These are phyloP conservation scores for Phaeoacremonium minimum DNA, from an alignment of 2,329 filamentous ascomycete species.

Conservation along the genomic window DNA sequence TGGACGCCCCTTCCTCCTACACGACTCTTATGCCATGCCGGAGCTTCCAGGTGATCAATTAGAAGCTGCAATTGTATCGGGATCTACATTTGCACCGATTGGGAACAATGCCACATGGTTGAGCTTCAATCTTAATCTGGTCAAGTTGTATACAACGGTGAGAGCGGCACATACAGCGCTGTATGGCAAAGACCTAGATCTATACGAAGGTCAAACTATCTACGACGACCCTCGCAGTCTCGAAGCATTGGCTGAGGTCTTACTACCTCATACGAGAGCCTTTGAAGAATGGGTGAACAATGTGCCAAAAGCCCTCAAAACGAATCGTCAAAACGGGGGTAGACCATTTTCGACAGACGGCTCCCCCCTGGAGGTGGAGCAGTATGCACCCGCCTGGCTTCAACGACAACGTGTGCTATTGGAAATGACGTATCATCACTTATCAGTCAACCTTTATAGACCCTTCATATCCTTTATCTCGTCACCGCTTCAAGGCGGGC, in stretches of 20 bases:
- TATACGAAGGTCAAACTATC: no score
- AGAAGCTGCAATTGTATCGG: conserved; percentile 19
- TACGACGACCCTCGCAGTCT: neutral
- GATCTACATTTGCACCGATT: conserved; percentile 22
- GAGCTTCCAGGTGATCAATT: conserved; percentile 30
- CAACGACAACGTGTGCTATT: conserved; percentile 35
- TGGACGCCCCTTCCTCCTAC: conserved; percentile 35
- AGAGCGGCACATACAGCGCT: conserved; percentile 27
- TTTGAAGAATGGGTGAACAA: conserved; percentile 28
- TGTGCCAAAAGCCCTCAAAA: conserved; percentile 29
- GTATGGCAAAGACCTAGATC: no score
- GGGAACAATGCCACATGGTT: conserved; percentile 33
- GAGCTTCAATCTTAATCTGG: conserved; percentile 25
- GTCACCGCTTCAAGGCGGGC: conserved; percentile 8
- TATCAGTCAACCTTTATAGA: conserved; percentile 29
- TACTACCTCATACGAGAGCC: conserved; percentile 17
- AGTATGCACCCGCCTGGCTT: conserved; percentile 31
- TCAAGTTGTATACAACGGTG: conserved; percentile 25
- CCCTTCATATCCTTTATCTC: conserved; percentile 29
- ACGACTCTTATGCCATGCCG: conserved; percentile 26
- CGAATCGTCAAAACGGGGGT: conserved; percentile 21
- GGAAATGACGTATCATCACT: conserved; percentile 33
- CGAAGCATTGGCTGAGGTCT: conserved; percentile 22
- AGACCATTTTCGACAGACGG: conserved; percentile 25
- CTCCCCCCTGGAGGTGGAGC: no score